Evolutionary conservation across 352 stramenopile genomes (phyloP), one percentile per base, ranked within the genome.

Genomic region (Globisporangium echinulatum): DNA sequence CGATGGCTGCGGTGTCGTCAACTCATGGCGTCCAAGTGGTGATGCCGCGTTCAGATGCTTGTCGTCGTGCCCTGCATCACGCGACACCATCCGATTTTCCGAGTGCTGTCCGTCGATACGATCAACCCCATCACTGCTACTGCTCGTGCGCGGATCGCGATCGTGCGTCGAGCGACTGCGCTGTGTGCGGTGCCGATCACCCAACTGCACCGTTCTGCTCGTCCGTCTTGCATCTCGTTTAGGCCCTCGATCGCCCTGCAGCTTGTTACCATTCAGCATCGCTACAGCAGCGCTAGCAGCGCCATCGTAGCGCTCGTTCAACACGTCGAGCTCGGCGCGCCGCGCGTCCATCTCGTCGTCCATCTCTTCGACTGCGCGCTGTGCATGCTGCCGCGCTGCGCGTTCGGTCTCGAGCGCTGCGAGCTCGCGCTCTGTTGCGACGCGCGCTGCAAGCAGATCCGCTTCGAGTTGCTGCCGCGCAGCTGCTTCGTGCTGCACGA

Each of bases 391-490:
- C 0, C 74, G 68, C 68, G 57, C 64, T 40, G 57, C 59, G 39
- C 70, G 64, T 33, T 70, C 36, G 8, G 63, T 68, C 63, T 83
- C 71, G 4, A 85, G 56, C 54, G 78, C 68, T 11, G 77, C 49
- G 3, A 85, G 49, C 51, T 78, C 68, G 53, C 80, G 74, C 19
- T 87, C 75, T 61, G 81, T 80, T 2, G 55, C 63, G 49, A 77
- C 42, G 40, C 54, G 37, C 78, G 67, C 4, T 76, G 68, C 40
- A 83, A 47, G 14, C 25, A 84, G 54, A 38, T 79, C 62, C 5
- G 74, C 76, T 25, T 88, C 71, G 15, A 85, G 62, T 51, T 84
- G 62, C 55, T 92, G 69, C 4, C 78, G 78, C 51, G 88, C 57
- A 8, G 66, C 74, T 14, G 73, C 66, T 59, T 89, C 82, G 62